A percentile compares a stretch with the other conserved stretches of the same genome.
phyloP scores from a whole-genome alignment of 106 monocot species.

The Chionographis japonica region DNA sequence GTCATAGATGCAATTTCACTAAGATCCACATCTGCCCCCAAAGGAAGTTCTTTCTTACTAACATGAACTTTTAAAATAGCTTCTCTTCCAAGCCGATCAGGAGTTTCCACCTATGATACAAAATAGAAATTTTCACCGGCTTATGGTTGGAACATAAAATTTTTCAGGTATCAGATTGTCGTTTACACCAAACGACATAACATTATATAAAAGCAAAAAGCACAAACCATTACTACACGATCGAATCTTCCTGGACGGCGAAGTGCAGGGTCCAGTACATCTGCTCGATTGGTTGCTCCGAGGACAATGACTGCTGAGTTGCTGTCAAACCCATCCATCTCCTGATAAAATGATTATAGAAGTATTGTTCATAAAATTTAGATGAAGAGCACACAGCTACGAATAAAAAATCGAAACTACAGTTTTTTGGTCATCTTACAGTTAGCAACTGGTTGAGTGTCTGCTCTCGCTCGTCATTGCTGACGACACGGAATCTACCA shows the following conservation, averaged over 20 bases:
- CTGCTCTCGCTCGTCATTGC: constrained; percentile 99
- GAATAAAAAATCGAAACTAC: not conserved
- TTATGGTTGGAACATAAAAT: not conserved
- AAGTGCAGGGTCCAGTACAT: constrained; percentile 97
- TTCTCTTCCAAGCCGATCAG: constrained; percentile 92
- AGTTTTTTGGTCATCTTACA: constrained; percentile 34
- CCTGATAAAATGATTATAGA: constrained; percentile 33
- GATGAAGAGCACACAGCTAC: not conserved
- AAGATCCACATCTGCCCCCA: constrained; percentile 78
- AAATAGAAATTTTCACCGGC: not conserved
- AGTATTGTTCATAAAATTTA: not conserved
- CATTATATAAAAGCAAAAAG: constrained; percentile 7
- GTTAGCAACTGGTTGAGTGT: constrained; percentile 97
- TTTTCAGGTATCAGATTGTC: too few relatives aligned
- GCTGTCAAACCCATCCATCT: constrained; percentile 99
- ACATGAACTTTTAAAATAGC: constrained; percentile 89
- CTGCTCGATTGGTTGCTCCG: constrained; percentile 95
- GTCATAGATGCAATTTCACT: constrained; percentile 90
- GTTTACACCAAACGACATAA: not conserved
- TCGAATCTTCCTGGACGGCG: constrained; percentile 99
- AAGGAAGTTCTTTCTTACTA: constrained; percentile 82
- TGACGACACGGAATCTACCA: constrained; percentile 92
- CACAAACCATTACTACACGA: constrained; percentile 87
- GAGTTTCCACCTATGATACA: constrained; percentile 80
- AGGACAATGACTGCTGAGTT: constrained; percentile 94